Conservation (phyloP, 108 stramenopile genomes). For the Fistulifera solaris region DNA sequence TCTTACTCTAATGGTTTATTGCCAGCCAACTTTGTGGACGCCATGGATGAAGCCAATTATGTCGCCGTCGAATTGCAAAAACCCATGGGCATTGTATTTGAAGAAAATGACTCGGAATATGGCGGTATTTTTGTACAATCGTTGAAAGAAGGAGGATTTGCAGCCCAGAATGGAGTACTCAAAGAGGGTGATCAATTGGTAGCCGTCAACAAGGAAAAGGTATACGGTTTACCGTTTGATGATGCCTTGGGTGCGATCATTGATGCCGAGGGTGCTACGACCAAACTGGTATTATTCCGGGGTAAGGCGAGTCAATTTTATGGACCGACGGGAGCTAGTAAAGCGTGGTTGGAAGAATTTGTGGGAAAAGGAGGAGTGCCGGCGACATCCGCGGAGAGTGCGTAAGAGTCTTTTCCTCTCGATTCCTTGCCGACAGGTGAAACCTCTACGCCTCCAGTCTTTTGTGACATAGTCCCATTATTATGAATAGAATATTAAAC, state of each 20-base stretch:
- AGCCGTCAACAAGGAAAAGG: constrained; percentile 56
- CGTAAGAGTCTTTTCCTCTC: too few relatives aligned
- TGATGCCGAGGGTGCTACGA: constrained; percentile 41
- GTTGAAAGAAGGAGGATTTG: constrained; percentile 57
- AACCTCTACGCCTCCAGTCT: too few relatives aligned
- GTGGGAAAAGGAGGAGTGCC: constrained; percentile 39
- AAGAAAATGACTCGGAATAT: constrained; percentile 77
- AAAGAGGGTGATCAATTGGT: constrained; percentile 76
- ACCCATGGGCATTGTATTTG: constrained; percentile 90
- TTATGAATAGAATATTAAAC: too few relatives aligned
- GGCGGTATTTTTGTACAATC: constrained; percentile 83
- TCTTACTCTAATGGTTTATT: too few relatives aligned
- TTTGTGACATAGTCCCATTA: too few relatives aligned
- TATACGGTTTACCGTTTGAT: constrained; percentile 65
- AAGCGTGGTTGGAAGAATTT: constrained; percentile 76
- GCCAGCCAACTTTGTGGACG: constrained; percentile 59
- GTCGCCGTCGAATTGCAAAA: constrained; percentile 51
- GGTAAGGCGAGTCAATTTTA: constrained; percentile 75
- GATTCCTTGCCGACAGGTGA: too few relatives aligned
- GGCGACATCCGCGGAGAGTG: constrained; percentile 10
- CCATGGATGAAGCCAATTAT: constrained; percentile 80
- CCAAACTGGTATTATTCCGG: constrained; percentile 63
- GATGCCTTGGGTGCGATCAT: constrained; percentile 73
- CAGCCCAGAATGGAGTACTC: constrained; percentile 41
- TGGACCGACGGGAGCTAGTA: constrained; percentile 73